Base-by-base conservation (phyloP, 164 flowering plant genomes). In the Annona cherimola region DNA sequence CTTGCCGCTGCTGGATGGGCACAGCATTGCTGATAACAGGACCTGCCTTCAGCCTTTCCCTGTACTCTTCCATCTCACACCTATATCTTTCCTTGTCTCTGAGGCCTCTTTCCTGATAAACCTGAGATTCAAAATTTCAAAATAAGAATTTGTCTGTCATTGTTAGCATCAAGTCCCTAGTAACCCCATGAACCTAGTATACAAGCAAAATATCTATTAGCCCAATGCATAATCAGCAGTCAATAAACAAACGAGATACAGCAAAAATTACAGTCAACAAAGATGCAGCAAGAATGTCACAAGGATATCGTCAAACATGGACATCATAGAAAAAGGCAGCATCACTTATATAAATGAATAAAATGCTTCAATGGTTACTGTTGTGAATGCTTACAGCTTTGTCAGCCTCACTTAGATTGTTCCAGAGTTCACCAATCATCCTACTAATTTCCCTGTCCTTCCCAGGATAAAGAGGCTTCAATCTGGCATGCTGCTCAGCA, bases 371-470 rank as follows among this genome's bases (percentile, higher is more conserved):
- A 1, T 16, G 14, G 41, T 44, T 35, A 18, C n/a, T 62, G 35
- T 62, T 18, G 46, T 18, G 18, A 20, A 62, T 46, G 35, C 92
- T 83, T 84, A 92, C 99, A 1, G 87, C 77, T 81, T 79, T 89
- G 57, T 89, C 91, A 41, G 83, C 70, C 62, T 90, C 96, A 2
- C 79, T 80, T 6, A 95, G 74, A 16, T 90, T 92, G 81, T 81
- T 92, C 99, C 99, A 95, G 11, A 84, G 76, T 55, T 92, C 97
- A 57, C 99, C 99, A 59, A 95, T 92, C 92, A 89, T 91, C 80
- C 84, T 83, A 78, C 99, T 95, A 35, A 95, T 95, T 75, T 89
- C 94, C 55, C 94, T 80, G 73, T 95, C 99, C 79, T 85, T 95
- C 8, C 97, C 99, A 1, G 93, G 93, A 75, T 92, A 83, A 26